Conservation (phyloP, 352 stramenopile genomes). For the Globisporangium lucens region DNA sequence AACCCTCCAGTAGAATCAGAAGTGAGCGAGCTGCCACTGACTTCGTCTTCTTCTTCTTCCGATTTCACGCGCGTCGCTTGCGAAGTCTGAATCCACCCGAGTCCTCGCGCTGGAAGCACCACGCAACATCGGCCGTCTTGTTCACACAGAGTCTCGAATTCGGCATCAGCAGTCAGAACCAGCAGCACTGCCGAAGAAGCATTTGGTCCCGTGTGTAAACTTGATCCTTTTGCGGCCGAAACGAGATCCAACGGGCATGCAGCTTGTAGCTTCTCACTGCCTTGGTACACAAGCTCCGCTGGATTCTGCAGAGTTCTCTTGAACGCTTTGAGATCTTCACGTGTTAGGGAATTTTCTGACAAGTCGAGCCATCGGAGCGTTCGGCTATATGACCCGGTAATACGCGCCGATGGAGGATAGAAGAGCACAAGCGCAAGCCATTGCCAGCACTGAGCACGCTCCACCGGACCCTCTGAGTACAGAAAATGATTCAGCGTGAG, state of each 20-base stretch:
- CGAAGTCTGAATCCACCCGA: not conserved
- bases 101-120: not conserved
- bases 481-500: not conserved
- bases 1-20: no score
- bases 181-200: not conserved
- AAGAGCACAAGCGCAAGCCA: constrained; percentile 9
- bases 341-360: not conserved
- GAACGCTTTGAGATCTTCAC: not conserved
- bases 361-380: not conserved
- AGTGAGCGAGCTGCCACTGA: no score
- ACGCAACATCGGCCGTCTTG: not conserved
- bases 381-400: not conserved
- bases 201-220: not conserved
- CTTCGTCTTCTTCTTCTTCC: no score
- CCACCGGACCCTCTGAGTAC: no score
- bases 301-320: not conserved
- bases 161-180: not conserved
- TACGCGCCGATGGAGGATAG: not conserved
- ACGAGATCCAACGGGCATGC: not conserved
- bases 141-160: not conserved
- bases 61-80: no score
- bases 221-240: not conserved
- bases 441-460: not conserved
- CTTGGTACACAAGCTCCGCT: not conserved
- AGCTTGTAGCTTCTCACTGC: not conserved